These are phyloP conservation scores for Nakazawaea ernobii DNA, from an alignment of 805 yeast species.

Conservation along the genomic window DNA sequence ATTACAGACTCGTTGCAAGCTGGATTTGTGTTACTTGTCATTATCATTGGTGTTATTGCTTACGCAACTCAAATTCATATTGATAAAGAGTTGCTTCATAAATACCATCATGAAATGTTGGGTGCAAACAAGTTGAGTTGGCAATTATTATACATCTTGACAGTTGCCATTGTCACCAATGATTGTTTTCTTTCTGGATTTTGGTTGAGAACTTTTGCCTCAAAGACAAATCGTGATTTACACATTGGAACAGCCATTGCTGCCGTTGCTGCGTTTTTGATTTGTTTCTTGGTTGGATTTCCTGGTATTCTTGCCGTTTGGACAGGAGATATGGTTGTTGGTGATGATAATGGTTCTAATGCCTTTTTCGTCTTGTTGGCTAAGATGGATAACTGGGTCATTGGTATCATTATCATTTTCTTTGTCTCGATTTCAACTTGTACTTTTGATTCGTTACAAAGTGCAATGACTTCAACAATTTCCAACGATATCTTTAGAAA, in stretches of 20 bases:
- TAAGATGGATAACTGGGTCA: constrained; percentile 78
- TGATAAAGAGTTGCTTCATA: constrained; percentile 48
- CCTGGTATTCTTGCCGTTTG: constrained; percentile 89
- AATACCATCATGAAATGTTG: constrained; percentile 61
- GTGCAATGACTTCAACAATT: constrained; percentile 81
- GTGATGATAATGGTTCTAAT: constrained; percentile 51
- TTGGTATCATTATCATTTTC: constrained; percentile 77
- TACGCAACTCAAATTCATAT: constrained; percentile 71
- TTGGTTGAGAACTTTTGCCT: constrained; percentile 93
- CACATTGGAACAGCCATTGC: constrained; percentile 74
- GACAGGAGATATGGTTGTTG: constrained; percentile 62
- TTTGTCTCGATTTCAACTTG: constrained; percentile 74
- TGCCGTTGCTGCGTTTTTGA: constrained; percentile 52
- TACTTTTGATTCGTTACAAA: constrained; percentile 83
- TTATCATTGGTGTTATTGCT: constrained; percentile 70
- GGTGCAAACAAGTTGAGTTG: constrained; percentile 73
- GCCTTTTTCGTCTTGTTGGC: constrained; percentile 70
- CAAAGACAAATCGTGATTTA: constrained; percentile 70
- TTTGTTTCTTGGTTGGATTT: constrained; percentile 70
- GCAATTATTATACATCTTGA: constrained; percentile 80
- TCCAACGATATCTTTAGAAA: constrained; percentile 90
- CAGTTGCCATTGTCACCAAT: constrained; percentile 83
- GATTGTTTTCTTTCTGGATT: constrained; percentile 89
- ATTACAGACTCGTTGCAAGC: constrained; percentile 86
- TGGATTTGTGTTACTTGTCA: constrained; percentile 55